Evolutionary conservation across 768 basidiomycete species (phyloP), one percentile per base, ranked within the genome.

Genomic region (Mycena sanguinolenta): DNA sequence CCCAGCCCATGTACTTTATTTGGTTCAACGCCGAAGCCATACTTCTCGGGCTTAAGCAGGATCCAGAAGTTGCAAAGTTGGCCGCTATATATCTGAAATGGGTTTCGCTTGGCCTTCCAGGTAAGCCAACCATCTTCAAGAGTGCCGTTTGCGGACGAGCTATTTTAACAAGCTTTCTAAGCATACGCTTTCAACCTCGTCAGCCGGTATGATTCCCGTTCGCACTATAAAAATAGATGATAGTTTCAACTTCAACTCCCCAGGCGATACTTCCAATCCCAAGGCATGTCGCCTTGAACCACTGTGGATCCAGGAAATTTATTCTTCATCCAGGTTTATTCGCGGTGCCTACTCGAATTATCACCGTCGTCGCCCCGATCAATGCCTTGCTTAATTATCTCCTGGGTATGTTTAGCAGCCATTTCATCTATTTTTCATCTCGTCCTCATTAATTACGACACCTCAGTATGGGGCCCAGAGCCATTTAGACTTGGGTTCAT

Each of bases 21-120:
- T 98, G 97, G 95, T 88, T 92, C 76, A 95, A 91, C 61, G 90
- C 93, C 0, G 96, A 98, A 79, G 73, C 82, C 0, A 88, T 98
- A 50, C 85, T 98, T 0, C 86, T 97, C 36, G 87, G 81, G 68
- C 84, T 95, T 52, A 88, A 87, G 65, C 94, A 95, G 85, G 94
- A 96, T 38, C 91, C 92, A 2, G 93, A 94, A 70, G 94, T 98
- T 3, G 94, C 96, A 4, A 84, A 82, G 27, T 85, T 93, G 14
- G 96, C 96, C 0, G 85, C 88, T 0, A 28, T 90, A 3, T 98
- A 97, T 77, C 88, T 98, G 39, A 88, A 88, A 59, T 96, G 86
- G 81, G 84, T 93, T 2, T 90, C 88, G 0, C 77, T 96, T 4
- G 95, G 95, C 39, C 86, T 98, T 36, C 96, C 96, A 38, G 87